Conservation (phyloP, 1,284 basidiomycete genomes). For the Pseudozyma tsukubaensis region DNA sequence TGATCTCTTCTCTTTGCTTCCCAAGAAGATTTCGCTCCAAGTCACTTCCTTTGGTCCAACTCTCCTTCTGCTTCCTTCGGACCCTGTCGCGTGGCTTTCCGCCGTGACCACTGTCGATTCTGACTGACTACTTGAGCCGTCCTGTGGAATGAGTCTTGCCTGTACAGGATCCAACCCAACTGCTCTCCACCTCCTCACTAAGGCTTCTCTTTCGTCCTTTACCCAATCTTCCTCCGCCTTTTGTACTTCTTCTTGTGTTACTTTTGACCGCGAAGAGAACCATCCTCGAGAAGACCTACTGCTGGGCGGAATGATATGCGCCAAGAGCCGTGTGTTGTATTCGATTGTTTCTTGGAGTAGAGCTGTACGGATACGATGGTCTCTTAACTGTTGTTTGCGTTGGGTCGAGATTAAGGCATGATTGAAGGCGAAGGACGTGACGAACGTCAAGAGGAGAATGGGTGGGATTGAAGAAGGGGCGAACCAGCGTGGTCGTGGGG, state of each 20-base stretch:
- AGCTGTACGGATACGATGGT: constrained; percentile 15
- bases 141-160: neutral
- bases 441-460: constrained; percentile 41
- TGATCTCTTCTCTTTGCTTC: constrained; percentile 18
- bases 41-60: constrained; percentile 22
- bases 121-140: neutral
- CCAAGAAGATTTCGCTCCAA: constrained; percentile 47
- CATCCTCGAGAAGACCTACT: neutral
- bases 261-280: neutral
- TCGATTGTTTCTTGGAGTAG: constrained; percentile 31
- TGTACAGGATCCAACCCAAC: constrained; percentile 13
- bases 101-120: neutral
- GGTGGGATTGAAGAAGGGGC: constrained; percentile 27
- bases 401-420: constrained; percentile 38
- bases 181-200: constrained; percentile 21
- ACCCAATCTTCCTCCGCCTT: constrained; percentile 11
- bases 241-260: neutral
- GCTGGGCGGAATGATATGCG: constrained; percentile 20
- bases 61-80: neutral
- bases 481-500: constrained; percentile 22
- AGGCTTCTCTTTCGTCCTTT: constrained; percentile 3
- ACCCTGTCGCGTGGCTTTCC: neutral
- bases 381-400: constrained; percentile 19
- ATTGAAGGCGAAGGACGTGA: constrained; percentile 50
- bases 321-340: constrained; percentile 18